Conservation (phyloP, 225 moss, liverwort and hornwort species). For the Physcomitrium patens region DNA sequence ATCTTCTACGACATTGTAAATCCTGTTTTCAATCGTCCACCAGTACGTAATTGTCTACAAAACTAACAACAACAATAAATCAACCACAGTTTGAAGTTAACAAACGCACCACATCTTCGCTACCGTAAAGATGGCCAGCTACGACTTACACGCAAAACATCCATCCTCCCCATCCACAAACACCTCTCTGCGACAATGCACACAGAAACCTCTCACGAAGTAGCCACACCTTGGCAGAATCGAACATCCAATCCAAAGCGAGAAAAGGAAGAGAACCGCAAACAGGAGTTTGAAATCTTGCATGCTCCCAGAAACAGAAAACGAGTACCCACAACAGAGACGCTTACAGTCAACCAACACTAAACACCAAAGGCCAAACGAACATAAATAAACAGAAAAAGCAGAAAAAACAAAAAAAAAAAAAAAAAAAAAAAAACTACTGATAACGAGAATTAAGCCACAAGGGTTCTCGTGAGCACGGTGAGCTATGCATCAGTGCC, state of each 20-base stretch:
- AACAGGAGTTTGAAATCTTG: too few species aligned
- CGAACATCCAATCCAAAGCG: slow-evolving; percentile 7
- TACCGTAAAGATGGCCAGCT: not conserved
- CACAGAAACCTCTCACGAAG: not conserved
- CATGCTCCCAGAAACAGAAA: too few species aligned
- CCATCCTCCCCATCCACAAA: too few species aligned
- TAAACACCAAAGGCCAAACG: too few species aligned
- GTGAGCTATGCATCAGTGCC: not conserved
- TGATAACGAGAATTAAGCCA: not conserved
- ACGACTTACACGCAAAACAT: not conserved
- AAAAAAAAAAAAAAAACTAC: not conserved
- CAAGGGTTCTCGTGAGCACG: not conserved
- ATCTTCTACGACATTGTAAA: slow-evolving; percentile 1
- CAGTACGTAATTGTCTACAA: not conserved
- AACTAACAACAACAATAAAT: too few species aligned
- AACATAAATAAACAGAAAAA: too few species aligned
- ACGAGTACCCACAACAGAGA: too few species aligned
- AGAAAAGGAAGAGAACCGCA: slow-evolving; percentile 5
- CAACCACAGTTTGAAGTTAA: not conserved
- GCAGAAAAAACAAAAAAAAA: too few species aligned
- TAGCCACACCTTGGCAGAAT: not conserved
- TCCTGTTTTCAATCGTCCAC: not conserved
- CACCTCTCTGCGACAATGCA: not conserved
- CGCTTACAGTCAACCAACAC: too few species aligned
- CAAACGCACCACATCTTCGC: not conserved